Base-by-base conservation (phyloP, 2,329 filamentous ascomycete species). In the Endoconidiophora laricicola region DNA sequence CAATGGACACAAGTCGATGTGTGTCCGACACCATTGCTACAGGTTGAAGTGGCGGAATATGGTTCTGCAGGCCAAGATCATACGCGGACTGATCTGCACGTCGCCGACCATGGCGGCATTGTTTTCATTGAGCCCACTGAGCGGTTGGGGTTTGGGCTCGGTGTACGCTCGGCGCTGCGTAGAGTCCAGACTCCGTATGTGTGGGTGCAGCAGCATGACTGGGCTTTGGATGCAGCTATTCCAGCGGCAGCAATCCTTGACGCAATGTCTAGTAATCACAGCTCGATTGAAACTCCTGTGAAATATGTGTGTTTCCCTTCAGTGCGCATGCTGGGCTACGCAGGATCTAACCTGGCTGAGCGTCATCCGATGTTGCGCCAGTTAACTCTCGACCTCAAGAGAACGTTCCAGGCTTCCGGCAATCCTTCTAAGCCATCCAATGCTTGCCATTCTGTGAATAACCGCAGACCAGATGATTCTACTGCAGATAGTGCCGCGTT, bases 141-240 rank as follows among this genome's bases (percentile, higher is more conserved):
- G 33, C 66, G 73, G 0, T 57, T 76, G 1, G 73, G 73, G 0
- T 76, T 76, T 44, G 73, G 71, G 0, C 61, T 76, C 1, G 72
- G 68, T 1, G 71, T 76, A 18, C 69, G 73, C 10, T 69, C 70
- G 0, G 73, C 72, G 0, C 58, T 76, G 43, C 63, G 72, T 2
- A 48, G 65, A 4, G 63, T 66, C 0, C 54, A 59, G 10, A 76
- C 73, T 1, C 69, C 70, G 0, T 73, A 73, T 43, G 71, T 74
- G 14, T 76, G 73, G 72, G 60, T 76, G 0, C 72, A 76, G 54
- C 73, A 76, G 59, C 73, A 76, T 56, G 73, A 76, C 59, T 76
- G 73, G 73, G 62, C 65, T 4, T 59, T 76, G 0, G 61, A 67
- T 14, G 59, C 64, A 1, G 60, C 67, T 44, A 62, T 76, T 3